These are phyloP conservation scores for Macroventuria anomochaeta DNA, from an alignment of 2,329 filamentous ascomycete species.

Conservation along the genomic window DNA sequence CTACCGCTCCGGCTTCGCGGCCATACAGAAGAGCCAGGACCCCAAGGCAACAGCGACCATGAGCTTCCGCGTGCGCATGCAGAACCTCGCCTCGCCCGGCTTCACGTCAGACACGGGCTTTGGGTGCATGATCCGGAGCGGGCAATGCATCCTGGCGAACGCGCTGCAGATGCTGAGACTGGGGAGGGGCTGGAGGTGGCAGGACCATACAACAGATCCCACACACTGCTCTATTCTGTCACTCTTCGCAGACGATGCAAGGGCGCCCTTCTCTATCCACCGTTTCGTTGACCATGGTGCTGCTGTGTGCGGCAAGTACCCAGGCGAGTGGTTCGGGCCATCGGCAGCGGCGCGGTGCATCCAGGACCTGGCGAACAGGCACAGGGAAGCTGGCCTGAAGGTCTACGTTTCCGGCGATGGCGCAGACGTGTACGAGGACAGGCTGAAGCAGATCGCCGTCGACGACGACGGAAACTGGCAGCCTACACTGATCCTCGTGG, in stretches of 20 bases:
- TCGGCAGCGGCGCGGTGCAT: conserved; percentile 94
- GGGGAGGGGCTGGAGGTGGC: conserved; percentile 85
- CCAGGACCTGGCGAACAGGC: conserved; percentile 75
- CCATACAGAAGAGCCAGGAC: conserved; percentile 80
- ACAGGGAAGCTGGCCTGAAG: conserved; percentile 67
- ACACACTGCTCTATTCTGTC: conserved; percentile 76
- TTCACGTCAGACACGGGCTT: conserved; percentile 96
- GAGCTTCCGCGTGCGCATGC: conserved; percentile 83
- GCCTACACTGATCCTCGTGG: conserved; percentile 87
- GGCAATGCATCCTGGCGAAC: conserved; percentile 91
- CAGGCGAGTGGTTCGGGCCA: conserved; percentile 98
- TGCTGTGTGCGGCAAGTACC: conserved; percentile 86
- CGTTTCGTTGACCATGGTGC: conserved; percentile 91
- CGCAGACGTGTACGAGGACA: conserved; percentile 91
- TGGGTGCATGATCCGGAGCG: conserved; percentile 98
- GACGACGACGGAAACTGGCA: conserved; percentile 70
- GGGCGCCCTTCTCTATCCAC: conserved; percentile 91
- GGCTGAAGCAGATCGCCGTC: conserved; percentile 78
- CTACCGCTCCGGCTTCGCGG: conserved; percentile 84
- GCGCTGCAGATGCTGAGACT: conserved; percentile 74
- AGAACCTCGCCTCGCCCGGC: conserved; percentile 79
- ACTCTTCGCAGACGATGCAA: conserved; percentile 84
- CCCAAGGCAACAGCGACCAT: conserved; percentile 73
- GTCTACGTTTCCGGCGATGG: conserved; percentile 92
- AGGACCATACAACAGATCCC: conserved; percentile 53